Percentiles rank a stretch among this genome's conserved stretches.
These are phyloP conservation scores for Venturia aucupariae DNA, from an alignment of 2,329 filamentous ascomycete genomes.

Conservation along the genomic window DNA sequence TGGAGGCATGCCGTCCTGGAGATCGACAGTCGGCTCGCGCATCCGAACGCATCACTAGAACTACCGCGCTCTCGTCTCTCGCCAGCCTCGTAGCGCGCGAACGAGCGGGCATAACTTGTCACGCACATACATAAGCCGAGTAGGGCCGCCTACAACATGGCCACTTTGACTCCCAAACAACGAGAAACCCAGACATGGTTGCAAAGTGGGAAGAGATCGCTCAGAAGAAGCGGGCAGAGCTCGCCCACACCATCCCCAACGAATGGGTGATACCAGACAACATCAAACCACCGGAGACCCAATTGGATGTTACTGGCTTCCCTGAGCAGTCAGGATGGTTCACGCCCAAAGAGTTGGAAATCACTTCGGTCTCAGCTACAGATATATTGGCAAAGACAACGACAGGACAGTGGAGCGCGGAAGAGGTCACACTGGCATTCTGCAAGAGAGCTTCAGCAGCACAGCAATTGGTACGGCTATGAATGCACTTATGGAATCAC, in stretches of 20 bases:
- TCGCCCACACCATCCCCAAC: conserved; percentile 44
- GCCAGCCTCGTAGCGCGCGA: neutral
- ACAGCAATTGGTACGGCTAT: conserved; percentile 41
- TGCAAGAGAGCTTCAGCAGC: conserved; percentile 47
- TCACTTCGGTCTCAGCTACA: conserved; percentile 36
- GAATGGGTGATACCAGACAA: conserved; percentile 48
- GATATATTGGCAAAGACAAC: conserved; percentile 33
- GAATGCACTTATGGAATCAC: neutral
- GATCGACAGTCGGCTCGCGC: neutral
- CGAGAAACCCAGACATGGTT: conserved; percentile 11
- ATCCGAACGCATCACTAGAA: neutral
- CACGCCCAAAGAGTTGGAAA: conserved; percentile 41
- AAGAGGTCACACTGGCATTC: conserved; percentile 44
- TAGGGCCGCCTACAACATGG: neutral
- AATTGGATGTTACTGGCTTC: conserved; percentile 49
- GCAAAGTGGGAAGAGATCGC: conserved; percentile 36
- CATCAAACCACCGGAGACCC: conserved; percentile 44
- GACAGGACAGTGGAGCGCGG: conserved; percentile 39
- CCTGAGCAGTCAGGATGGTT: conserved; percentile 52
- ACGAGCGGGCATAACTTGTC: neutral
- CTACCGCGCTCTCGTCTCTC: neutral
- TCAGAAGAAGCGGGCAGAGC: conserved; percentile 33
- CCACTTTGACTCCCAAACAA: neutral
- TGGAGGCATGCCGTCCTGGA: neutral
- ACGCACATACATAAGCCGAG: neutral